phyloP scores from a whole-genome alignment of 2,329 filamentous ascomycete species.

The Grosmannia serpens region DNA sequence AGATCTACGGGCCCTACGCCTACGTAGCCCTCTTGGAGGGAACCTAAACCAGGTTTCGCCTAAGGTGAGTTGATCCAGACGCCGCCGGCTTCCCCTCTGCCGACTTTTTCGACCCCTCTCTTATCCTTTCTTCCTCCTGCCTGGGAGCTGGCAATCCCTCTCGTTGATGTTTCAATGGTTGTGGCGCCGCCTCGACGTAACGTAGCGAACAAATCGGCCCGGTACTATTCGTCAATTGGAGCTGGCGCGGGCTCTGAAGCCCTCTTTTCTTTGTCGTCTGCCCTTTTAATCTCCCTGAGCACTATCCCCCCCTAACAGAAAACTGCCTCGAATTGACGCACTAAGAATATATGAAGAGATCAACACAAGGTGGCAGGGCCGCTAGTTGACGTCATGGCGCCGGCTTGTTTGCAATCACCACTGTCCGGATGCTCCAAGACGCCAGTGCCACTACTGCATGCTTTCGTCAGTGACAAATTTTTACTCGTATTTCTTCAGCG shows the following conservation, averaged over 20 bases:
- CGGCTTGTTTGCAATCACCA: neutral
- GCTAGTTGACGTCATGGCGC: neutral
- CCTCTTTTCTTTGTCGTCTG: neutral
- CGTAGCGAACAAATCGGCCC: neutral
- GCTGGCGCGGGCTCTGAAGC: neutral
- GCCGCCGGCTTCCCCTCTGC: neutral
- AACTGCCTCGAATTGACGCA: neutral
- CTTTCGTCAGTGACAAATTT: neutral
- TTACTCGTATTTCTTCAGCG: neutral
- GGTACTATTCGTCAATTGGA: neutral
- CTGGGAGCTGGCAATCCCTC: neutral
- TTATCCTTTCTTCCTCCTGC: neutral
- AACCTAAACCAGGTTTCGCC: neutral
- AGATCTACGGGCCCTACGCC: neutral
- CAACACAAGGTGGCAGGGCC: neutral
- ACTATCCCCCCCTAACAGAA: neutral
- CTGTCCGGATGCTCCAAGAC: neutral
- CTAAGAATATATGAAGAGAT: neutral
- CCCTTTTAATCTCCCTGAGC: neutral
- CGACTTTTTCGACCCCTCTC: neutral
- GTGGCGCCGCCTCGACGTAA: neutral
- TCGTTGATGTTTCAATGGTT: neutral
- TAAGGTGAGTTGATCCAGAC: neutral
- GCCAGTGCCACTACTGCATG: neutral
- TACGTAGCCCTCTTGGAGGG: neutral